A percentile compares a stretch with the other conserved stretches of the same genome.
These are phyloP conservation scores for Ashbya aceris DNA, from an alignment of 1,139 yeast genomes.

Conservation along the genomic window DNA sequence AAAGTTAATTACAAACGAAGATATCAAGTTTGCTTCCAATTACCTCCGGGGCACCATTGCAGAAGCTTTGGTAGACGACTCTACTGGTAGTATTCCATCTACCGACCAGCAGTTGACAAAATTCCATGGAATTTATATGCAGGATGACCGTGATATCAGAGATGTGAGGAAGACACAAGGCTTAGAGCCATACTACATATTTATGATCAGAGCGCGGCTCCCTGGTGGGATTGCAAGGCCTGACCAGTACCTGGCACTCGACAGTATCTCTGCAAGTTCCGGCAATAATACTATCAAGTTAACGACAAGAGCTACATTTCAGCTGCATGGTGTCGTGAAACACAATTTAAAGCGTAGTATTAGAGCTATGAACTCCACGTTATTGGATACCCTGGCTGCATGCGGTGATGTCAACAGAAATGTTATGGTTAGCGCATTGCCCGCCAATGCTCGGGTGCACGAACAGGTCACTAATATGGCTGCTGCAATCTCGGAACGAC, in stretches of 20 bases:
- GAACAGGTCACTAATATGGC: slow-evolving; percentile 61
- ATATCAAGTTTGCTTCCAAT: slow-evolving; percentile 80
- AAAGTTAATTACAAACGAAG: slow-evolving; percentile 92
- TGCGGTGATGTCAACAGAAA: slow-evolving; percentile 98
- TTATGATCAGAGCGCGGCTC: slow-evolving; percentile 92
- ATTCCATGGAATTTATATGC: slow-evolving; percentile 98
- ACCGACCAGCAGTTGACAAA: slow-evolving; percentile 90
- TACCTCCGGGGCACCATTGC: slow-evolving; percentile 89
- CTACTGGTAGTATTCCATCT: slow-evolving; percentile 91
- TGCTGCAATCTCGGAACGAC: slow-evolving; percentile 60
- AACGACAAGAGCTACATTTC: slow-evolving; percentile 96
- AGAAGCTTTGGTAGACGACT: slow-evolving; percentile 69
- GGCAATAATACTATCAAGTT: slow-evolving; percentile 93
- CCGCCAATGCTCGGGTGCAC: slow-evolving; percentile 76
- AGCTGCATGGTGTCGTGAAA: slow-evolving; percentile 90
- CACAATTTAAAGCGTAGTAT: slow-evolving; percentile 83
- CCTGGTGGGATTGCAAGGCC: slow-evolving; percentile 93
- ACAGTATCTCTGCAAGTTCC: slow-evolving; percentile 68
- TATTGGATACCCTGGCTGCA: slow-evolving; percentile 93
- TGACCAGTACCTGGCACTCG: slow-evolving; percentile 77
- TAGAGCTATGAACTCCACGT: slow-evolving; percentile 83
- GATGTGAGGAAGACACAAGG: slow-evolving; percentile 90
- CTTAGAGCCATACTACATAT: slow-evolving; percentile 87
- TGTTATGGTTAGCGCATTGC: slow-evolving; percentile 85
- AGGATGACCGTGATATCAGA: slow-evolving; percentile 94